Evolutionary conservation across 2,329 filamentous ascomycete species (phyloP).

Genomic region (Aplosporella prunicola): DNA sequence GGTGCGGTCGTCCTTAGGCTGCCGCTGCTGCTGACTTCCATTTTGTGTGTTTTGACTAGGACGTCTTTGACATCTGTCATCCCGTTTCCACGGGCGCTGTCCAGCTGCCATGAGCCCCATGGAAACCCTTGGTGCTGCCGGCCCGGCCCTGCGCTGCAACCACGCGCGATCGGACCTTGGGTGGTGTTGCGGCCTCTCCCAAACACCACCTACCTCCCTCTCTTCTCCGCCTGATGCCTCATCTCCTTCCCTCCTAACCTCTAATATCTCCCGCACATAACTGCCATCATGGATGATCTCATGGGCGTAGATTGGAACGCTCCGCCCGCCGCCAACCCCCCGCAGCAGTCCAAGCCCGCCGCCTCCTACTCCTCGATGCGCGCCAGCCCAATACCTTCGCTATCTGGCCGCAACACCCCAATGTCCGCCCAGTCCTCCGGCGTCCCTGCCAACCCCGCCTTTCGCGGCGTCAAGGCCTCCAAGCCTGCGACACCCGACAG

Average conservation of each 20-base stretch:
- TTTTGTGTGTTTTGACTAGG: no score
- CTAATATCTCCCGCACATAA: no score
- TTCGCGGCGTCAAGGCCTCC: conserved; percentile 37
- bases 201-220: background rate
- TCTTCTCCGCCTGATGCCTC: background rate
- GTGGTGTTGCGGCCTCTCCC: background rate
- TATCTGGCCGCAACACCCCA: conserved; percentile 30
- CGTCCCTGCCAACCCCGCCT: conserved; percentile 13
- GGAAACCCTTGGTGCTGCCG: background rate
- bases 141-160: no score
- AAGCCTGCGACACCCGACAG: conserved; percentile 56
- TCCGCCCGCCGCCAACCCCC: conserved; percentile 20
- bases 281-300: conserved; percentile 43
- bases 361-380: conserved; percentile 16
- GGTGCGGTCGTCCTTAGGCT: no score
- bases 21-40: no score
- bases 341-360: conserved; percentile 17
- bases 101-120: no score
- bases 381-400: conserved; percentile 24
- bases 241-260: background rate
- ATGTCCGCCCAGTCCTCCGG: conserved; percentile 33
- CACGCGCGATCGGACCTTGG: no score
- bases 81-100: no score
- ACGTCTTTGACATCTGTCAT: no score
- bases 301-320: conserved; percentile 39